A percentile compares a stretch with the other conserved stretches of the same genome.
phyloP scores from a whole-genome alignment of 371 early-diverging fungal species.

The Zychaea mexicana region DNA sequence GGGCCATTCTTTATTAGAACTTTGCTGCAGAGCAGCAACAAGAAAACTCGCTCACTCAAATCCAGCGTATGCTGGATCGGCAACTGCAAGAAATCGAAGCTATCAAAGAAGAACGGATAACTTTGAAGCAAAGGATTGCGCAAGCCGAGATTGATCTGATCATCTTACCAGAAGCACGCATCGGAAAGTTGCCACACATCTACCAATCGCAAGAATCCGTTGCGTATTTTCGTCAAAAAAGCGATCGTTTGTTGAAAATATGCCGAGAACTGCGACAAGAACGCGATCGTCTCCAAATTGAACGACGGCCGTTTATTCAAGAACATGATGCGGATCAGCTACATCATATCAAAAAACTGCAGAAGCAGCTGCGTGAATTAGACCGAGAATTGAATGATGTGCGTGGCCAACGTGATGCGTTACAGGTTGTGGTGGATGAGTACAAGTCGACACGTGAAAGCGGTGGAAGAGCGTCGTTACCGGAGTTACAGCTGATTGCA shows the following conservation, averaged over 20 bases:
- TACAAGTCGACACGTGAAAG: conserved; percentile 68
- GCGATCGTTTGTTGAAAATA: conserved; percentile 21
- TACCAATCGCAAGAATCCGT: conserved; percentile 34
- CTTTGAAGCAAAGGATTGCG: conserved; percentile 37
- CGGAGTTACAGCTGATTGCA: conserved; percentile 49
- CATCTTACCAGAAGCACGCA: conserved; percentile 36
- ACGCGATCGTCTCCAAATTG: conserved; percentile 20
- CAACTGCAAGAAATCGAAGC: conserved; percentile 39
- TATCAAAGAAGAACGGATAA: conserved; percentile 44
- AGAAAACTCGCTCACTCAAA: background rate
- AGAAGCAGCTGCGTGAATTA: conserved; percentile 67
- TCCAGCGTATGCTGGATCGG: conserved; percentile 16
- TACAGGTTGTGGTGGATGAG: conserved; percentile 73
- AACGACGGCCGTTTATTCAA: conserved; percentile 31
- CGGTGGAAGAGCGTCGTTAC: conserved; percentile 31
- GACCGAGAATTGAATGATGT: conserved; percentile 79
- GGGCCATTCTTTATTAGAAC: too few species aligned
- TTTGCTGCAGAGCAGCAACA: background rate
- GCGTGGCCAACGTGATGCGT: conserved; percentile 78
- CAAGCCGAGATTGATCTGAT: conserved; percentile 42
- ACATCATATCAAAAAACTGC: conserved; percentile 40
- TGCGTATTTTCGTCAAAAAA: conserved; percentile 36
- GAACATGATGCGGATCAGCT: conserved; percentile 34
- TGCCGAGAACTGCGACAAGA: conserved; percentile 29
- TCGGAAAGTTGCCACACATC: conserved; percentile 34